A percentile compares a stretch with the other conserved stretches of the same genome.
Evolutionary conservation across 805 yeast genomes (phyloP).

Genomic region (Saturnispora gosingensis): DNA sequence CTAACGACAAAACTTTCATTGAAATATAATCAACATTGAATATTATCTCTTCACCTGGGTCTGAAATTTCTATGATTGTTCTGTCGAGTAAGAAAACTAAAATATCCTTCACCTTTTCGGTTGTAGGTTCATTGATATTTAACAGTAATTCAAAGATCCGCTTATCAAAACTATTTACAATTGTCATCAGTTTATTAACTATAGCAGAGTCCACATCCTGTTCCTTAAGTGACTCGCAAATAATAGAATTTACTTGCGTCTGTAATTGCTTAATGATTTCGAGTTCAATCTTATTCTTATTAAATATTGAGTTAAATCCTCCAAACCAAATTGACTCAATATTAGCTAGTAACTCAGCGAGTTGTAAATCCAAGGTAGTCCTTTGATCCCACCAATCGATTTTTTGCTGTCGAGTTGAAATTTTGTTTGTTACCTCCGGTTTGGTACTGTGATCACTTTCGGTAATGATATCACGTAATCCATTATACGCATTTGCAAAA

Average conservation of each 20-base stretch:
- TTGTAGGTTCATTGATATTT: constrained; percentile 4
- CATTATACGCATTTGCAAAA: constrained; percentile 37
- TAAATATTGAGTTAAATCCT: constrained; percentile 61
- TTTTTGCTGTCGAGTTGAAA: constrained; percentile 50
- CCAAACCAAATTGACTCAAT: constrained; percentile 69
- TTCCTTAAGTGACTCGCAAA: background rate
- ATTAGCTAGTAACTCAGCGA: constrained; percentile 43
- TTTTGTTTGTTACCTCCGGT: constrained; percentile 39
- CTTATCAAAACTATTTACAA: constrained; percentile 1
- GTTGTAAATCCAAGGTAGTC: constrained; percentile 46
- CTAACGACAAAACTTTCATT: background rate
- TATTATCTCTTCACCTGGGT: background rate
- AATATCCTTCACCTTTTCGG: constrained; percentile 44
- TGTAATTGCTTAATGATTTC: constrained; percentile 13
- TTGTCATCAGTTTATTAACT: background rate
- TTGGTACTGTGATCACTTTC: constrained; percentile 57
- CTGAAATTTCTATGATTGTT: constrained; percentile 41
- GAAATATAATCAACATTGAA: constrained; percentile 15
- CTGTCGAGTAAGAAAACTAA: constrained; percentile 54
- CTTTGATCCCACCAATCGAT: constrained; percentile 73
- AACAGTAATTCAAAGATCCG: constrained; percentile 9
- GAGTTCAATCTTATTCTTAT: constrained; percentile 20
- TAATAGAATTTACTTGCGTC: background rate
- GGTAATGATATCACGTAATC: constrained; percentile 42
- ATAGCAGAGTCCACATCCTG: background rate